A percentile compares a stretch with the other conserved stretches of the same genome.
These are phyloP conservation scores for Penicillium tannophilum DNA, from an alignment of 495 filamentous ascomycete species.

Conservation along the genomic window DNA sequence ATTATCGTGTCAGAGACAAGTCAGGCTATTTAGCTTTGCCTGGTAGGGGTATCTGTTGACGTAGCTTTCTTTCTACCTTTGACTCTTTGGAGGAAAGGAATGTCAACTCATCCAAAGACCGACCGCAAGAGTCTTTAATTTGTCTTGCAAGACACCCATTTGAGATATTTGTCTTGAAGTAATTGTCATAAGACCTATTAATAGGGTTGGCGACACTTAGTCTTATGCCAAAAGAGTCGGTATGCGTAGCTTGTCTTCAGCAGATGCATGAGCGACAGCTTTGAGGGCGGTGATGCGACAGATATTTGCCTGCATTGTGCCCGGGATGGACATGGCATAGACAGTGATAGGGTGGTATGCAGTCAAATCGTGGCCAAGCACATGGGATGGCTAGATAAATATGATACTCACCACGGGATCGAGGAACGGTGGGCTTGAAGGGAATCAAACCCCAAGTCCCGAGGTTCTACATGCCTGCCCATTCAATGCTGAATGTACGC, in stretches of 20 bases:
- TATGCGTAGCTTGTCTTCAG: background rate
- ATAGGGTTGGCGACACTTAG: background rate
- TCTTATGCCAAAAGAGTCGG: background rate
- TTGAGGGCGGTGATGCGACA: background rate
- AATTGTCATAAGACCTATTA: background rate
- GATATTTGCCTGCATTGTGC: background rate
- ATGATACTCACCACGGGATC: background rate
- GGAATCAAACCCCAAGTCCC: background rate
- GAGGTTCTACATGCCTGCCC: conserved; percentile 71
- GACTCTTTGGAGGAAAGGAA: background rate
- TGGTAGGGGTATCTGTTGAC: background rate
- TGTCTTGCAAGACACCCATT: background rate
- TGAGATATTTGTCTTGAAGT: background rate
- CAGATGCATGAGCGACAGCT: background rate
- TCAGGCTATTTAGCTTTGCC: background rate
- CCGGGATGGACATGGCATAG: background rate
- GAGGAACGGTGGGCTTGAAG: background rate
- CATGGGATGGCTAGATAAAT: background rate
- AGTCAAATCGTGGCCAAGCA: background rate
- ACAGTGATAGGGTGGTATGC: background rate
- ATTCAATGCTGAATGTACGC: conserved; percentile 77
- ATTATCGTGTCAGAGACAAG: background rate
- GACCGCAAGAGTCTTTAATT: background rate
- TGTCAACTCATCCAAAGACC: background rate
- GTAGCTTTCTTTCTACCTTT: background rate